Evolutionary conservation across 345 rosid genomes (phyloP), one percentile per base, ranked within the genome.

Genomic region (Linum usitatissimum): DNA sequence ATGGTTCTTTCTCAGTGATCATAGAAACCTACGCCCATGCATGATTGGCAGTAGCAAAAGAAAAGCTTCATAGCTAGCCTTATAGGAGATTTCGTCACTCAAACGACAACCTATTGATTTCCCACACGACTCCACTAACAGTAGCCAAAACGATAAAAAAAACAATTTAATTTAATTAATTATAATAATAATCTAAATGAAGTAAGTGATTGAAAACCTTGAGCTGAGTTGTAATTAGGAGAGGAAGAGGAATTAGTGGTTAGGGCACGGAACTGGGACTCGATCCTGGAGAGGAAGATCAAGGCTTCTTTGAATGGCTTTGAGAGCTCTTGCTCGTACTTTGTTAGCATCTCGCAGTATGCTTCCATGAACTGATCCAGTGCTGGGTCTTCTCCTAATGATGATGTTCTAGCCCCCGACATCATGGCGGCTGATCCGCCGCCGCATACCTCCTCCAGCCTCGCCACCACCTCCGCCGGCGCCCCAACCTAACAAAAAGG

Each of bases 311-410:
- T 90, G 74, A 85, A 80, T n/a, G 97, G 99, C 71, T 88, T 90
- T 2, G 96, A 82, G 66, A 94, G 91, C 45, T 90, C 99, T 75
- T 88, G 91, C 77, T 94, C 97, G 21, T 94, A 94, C 76, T 94
- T 90, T 18, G 74, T 83, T 49, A 94, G 79, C 99, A 94, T 90
- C 89, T 94, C 97, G 62, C 96, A 94, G 69, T 94, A 94, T 40
- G 99, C 99, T 70, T 94, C 97, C 99, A 94, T 94, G 86, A 94
- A 90, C 73, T 90, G 97, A 68, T 94, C 99, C 55, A 94, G 87
- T 3, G 84, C 92, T 49, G 99, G 97, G 76, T 94, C 97, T 77
- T 90, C 93, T 20, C 97, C 97, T 14, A 86, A 18, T 55, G 80
- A 66, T 10, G 79, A 71, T 30, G 71, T 45, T 30, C 66, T 63